Percentiles rank a stretch among this genome's conserved stretches.
Evolutionary conservation across 2,329 filamentous ascomycete genomes (phyloP).

Genomic region (Phialemoniopsis sp.): DNA sequence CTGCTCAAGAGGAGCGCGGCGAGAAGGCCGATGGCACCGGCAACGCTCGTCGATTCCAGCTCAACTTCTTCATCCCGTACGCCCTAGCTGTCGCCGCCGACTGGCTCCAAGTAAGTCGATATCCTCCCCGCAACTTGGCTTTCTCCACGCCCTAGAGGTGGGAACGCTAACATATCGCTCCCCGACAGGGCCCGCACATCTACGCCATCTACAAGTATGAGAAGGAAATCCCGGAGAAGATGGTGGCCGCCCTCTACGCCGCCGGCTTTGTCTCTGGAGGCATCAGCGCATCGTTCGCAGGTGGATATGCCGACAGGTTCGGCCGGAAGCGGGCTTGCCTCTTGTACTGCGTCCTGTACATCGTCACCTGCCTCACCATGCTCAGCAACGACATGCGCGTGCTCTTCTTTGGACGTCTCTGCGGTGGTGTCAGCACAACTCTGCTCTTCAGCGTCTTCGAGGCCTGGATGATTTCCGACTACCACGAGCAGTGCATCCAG

Average conservation of each 20-base stretch:
- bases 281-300: constrained; percentile 34
- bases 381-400: constrained; percentile 33
- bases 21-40: constrained; percentile 4
- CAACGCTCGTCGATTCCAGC: constrained; percentile 12
- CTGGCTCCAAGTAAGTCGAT: constrained; percentile 24
- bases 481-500: constrained; percentile 38
- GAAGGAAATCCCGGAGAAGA: constrained; percentile 36
- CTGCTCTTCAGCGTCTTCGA: constrained; percentile 56
- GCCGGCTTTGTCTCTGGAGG: constrained; percentile 44
- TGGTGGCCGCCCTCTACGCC: constrained; percentile 39
- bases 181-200: constrained; percentile 37
- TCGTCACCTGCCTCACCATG: constrained; percentile 46
- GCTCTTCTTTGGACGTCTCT: constrained; percentile 49
- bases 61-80: constrained; percentile 19
- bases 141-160: background rate
- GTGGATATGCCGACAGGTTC: constrained; percentile 33
- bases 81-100: constrained; percentile 24
- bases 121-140: background rate
- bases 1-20: constrained; percentile 1
- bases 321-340: constrained; percentile 48
- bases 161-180: background rate
- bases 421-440: constrained; percentile 52
- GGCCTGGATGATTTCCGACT: constrained; percentile 58
- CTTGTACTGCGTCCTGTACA: constrained; percentile 48
- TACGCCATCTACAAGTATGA: constrained; percentile 50